Evolutionary conservation across 2,329 filamentous ascomycete species (phyloP), one percentile per base, ranked within the genome.

Genomic region (Penicillium freii): DNA sequence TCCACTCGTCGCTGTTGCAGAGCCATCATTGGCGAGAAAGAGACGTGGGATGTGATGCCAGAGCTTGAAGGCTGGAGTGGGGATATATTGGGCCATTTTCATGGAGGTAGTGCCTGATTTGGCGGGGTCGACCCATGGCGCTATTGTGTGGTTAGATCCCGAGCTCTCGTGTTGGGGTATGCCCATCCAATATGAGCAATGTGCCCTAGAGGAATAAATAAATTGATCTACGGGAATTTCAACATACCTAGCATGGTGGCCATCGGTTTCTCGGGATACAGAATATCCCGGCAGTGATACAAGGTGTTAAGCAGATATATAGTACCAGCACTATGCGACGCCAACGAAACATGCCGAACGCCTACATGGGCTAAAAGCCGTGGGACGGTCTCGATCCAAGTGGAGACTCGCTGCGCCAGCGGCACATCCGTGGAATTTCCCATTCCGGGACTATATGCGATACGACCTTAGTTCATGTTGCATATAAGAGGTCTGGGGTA

Each of bases 251-350:
- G 23, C 8, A 56, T 10, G 2, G 29, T 36, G 4, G 33, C 42
- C 6, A 19, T 15, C 15, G 49, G 34, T 13, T 43, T 29, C 11
- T 42, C 27, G 0, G 54, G 49, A 43, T 46, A 17, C 58, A 79
- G 66, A 21, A 78, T 61, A 6, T 68, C 49, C 5, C 70, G 73
- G 33, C 69, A 65, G 8, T 69, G 60, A 33, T 63, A 62, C 19
- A 80, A 57, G 13, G 77, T 73, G 51, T 80, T 80, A 31, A 80
- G 62, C 2, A 70, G 60, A 58, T 77, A 80, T 1, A 79, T 67
- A 1, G 75, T 75, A 1, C 78, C 79, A 5, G 75, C 73, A 44
- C 69, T 74, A 56, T 80, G 78, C 27, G 72, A 69, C 5, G 72
- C 62, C 4, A 80, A 58, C n/a, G 69, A 64, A 36, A 80, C 71